Evolutionary conservation across 805 yeast species (phyloP), one percentile per base, ranked within the genome.

Genomic region (Yarrowia sp.): DNA sequence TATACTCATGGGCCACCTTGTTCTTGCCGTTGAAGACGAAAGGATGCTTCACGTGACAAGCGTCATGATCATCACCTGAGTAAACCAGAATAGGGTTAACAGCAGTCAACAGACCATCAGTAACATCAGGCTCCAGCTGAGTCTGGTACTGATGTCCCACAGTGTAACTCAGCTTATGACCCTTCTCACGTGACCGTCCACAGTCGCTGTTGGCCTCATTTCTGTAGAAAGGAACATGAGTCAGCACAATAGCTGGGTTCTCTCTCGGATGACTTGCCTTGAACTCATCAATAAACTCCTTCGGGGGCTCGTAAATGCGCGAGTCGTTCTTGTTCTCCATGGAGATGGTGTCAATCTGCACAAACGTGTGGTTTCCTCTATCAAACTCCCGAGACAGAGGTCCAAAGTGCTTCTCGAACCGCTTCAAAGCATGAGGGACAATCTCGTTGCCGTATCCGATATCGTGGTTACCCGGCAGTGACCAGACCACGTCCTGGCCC

Each of bases 21-120:
- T 65, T 64, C 7, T 39, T 62, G 9, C 68, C 71, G 35, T 69
- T 65, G 38, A 55, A 39, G n/a, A 41, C 47, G 18, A 39, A 55
- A 4, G 61, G 61, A 73, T 93, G 98, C 18, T 77, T 76, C 35
- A 88, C 81, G 68, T 89, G 90, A 74, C 99, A 95, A 70, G 90
- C 92, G 74, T 95, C 99, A 77, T 95, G 99, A 74, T 95, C 99
- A 74, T 95, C 99, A 1, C 99, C 99, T 6, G 96, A 85, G 72
- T 92, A 90, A 4, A 89, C 80, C 10, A 86, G 74, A 14, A 79
- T 79, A 0, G 99, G 99, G 51, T 81, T 76, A 0, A 93, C 74
- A 9, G 75, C 77, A 7, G 79, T 70, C 50, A 95, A 75, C 5
- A 95, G 80, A 18, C 83, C 81, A 44, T 84, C 80, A 0, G 93